phyloP scores from a whole-genome alignment of 1,284 basidiomycete species.

The Austroboletus sp. region DNA sequence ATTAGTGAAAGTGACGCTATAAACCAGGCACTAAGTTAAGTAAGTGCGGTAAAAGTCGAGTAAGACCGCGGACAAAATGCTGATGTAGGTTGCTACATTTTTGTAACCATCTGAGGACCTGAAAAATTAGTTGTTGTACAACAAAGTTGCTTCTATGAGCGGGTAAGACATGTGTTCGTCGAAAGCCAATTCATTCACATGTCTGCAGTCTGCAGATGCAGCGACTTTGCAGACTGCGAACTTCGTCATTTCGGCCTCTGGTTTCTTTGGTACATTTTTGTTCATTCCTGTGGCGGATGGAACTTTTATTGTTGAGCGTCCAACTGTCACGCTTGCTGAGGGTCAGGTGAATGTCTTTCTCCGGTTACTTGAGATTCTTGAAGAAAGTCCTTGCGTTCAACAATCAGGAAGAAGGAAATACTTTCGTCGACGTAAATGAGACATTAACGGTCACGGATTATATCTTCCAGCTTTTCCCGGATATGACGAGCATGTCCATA shows the following conservation, averaged over 20 bases:
- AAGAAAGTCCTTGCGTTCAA: conserved; percentile 12
- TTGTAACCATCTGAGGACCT: neutral
- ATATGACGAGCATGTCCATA: conserved; percentile 11
- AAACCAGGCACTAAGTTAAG: too few relatives aligned
- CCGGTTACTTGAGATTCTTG: neutral
- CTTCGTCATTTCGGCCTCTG: conserved; percentile 9
- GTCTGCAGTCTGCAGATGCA: conserved; percentile 23
- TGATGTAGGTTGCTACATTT: conserved; percentile 1
- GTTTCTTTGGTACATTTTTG: conserved; percentile 26
- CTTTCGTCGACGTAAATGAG: conserved; percentile 12
- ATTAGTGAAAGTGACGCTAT: too few relatives aligned
- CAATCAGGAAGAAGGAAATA: conserved; percentile 19
- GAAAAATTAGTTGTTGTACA: conserved; percentile 17
- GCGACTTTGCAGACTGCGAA: conserved; percentile 19
- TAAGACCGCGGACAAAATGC: too few relatives aligned
- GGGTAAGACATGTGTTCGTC: conserved; percentile 20
- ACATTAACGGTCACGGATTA: conserved; percentile 15
- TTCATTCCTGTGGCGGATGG: conserved; percentile 35
- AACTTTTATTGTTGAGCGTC: conserved; percentile 31
- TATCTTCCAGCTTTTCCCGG: conserved; percentile 21
- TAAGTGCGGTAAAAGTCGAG: too few relatives aligned
- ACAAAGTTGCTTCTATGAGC: conserved; percentile 9
- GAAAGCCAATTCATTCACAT: conserved; percentile 21
- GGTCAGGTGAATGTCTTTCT: conserved; percentile 11
- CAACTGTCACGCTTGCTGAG: conserved; percentile 22